A percentile compares a stretch with the other conserved stretches of the same genome.
Evolutionary conservation across 129 eudicot genomes (phyloP).

Genomic region (Heracleum sosnowskyi): DNA sequence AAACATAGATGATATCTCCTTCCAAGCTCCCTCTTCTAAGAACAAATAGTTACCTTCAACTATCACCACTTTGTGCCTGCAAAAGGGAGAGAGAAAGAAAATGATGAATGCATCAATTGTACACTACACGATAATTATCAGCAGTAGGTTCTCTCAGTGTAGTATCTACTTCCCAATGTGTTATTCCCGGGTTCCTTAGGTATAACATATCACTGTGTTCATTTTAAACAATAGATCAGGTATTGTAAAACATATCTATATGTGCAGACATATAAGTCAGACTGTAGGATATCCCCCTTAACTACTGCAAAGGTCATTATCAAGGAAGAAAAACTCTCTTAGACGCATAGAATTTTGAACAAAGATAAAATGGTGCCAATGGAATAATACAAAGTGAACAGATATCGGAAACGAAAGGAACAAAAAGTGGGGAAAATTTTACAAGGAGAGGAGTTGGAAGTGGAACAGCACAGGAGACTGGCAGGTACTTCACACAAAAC

Average conservation of each 20-base stretch:
- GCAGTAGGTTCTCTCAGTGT: neutral
- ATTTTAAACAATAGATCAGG: neutral
- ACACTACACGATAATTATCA: neutral
- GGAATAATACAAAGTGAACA: neutral
- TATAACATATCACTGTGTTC: neutral
- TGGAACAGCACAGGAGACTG: neutral
- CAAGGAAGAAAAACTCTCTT: neutral
- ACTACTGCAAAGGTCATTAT: neutral
- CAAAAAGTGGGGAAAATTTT: neutral
- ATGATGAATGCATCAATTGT: neutral
- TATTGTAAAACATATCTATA: neutral
- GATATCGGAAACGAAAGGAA: neutral
- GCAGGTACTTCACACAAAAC: neutral
- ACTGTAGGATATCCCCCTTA: neutral
- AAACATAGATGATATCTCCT: constrained; percentile 59
- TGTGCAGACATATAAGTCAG: neutral
- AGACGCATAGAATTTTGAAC: neutral
- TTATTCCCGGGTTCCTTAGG: neutral
- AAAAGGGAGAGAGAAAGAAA: constrained; percentile 2
- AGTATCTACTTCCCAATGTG: neutral
- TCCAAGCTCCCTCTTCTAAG: constrained; percentile 76
- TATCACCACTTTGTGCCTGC: constrained; percentile 93
- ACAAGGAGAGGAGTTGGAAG: neutral
- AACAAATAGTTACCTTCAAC: constrained; percentile 94
- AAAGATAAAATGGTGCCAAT: neutral